Evolutionary conservation across 2,329 filamentous ascomycete genomes (phyloP).

Genomic region (Tothia fuscella): DNA sequence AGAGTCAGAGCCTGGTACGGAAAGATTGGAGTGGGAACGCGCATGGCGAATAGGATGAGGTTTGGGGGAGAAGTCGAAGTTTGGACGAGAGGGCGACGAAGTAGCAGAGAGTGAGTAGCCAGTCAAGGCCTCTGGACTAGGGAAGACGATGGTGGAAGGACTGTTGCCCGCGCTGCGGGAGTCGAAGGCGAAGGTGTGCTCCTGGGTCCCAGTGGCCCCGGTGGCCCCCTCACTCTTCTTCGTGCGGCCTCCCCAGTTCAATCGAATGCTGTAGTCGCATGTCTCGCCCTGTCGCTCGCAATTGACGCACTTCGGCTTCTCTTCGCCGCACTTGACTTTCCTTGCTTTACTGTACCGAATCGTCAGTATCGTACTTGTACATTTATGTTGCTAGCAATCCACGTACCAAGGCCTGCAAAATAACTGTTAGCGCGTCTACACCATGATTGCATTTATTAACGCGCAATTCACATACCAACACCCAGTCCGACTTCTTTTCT

Average conservation of each 20-base stretch:
- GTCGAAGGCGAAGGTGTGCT: background rate
- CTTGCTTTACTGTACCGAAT: slow-evolving; percentile 47
- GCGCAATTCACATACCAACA: slow-evolving; percentile 42
- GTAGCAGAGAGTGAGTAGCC: slow-evolving; percentile 9
- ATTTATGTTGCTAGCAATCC: too few relatives aligned
- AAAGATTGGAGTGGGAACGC: slow-evolving; percentile 18
- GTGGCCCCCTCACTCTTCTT: slow-evolving; percentile 35
- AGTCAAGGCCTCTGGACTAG: slow-evolving; percentile 6
- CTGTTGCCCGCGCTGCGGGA: slow-evolving; percentile 7
- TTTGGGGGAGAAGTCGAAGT: slow-evolving; percentile 8
- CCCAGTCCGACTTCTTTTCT: slow-evolving; percentile 54
- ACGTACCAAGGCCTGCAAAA: too few relatives aligned
- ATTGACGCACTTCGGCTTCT: slow-evolving; percentile 47
- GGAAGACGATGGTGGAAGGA: slow-evolving; percentile 11
- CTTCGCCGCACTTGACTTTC: slow-evolving; percentile 73
- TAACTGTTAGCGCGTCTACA: too few relatives aligned
- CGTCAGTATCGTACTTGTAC: slow-evolving; percentile 13
- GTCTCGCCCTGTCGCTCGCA: slow-evolving; percentile 59
- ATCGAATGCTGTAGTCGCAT: slow-evolving; percentile 69
- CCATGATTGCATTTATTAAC: too few relatives aligned
- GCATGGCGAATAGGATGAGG: slow-evolving; percentile 15
- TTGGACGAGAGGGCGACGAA: slow-evolving; percentile 13
- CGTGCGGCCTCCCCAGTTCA: slow-evolving; percentile 68
- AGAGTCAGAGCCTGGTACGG: slow-evolving; percentile 14
- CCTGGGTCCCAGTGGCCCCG: too few relatives aligned